Evolutionary conservation across 371 early-diverging fungal genomes (phyloP).

Genomic region (Mucor sp.): DNA sequence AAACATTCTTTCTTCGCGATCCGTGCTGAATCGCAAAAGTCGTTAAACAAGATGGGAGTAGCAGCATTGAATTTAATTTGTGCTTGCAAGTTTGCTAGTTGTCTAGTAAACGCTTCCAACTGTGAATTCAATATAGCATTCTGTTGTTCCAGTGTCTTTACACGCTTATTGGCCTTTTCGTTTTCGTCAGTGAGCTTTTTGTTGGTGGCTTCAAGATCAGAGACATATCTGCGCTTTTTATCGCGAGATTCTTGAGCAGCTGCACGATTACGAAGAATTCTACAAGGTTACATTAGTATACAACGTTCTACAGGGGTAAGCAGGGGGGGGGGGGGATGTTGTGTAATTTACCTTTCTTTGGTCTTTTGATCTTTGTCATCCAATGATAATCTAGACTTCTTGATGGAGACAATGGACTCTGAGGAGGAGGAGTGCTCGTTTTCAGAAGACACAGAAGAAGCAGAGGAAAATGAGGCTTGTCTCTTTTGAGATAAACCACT

Average conservation of each 20-base stretch:
- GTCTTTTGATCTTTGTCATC: conserved; percentile 54
- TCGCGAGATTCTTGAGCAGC: conserved; percentile 91
- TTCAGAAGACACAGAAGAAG: conserved; percentile 15
- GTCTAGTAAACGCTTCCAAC: conserved; percentile 59
- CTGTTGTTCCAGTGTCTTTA: conserved; percentile 65
- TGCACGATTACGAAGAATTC: conserved; percentile 87
- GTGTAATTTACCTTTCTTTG: conserved; percentile 35
- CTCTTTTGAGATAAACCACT: conserved; percentile 5
- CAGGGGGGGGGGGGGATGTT: background rate
- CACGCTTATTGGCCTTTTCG: conserved; percentile 56
- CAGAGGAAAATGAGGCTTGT: conserved; percentile 17
- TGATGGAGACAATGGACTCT: conserved; percentile 14
- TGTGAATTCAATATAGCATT: conserved; percentile 60
- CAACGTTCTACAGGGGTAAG: background rate
- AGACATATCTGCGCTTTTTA: conserved; percentile 81
- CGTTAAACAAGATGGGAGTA: conserved; percentile 39
- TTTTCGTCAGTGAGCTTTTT: conserved; percentile 68
- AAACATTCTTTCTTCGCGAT: conserved; percentile 36
- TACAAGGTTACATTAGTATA: conserved; percentile 5
- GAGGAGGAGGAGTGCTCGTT: conserved; percentile 10
- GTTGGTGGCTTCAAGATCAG: conserved; percentile 76
- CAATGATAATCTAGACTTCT: conserved; percentile 39
- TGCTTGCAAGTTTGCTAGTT: conserved; percentile 53
- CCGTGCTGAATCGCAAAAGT: conserved; percentile 65
- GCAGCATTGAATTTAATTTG: conserved; percentile 45